Percentiles rank a stretch among this genome's conserved stretches.
phyloP scores from a whole-genome alignment of 176 grass and related monocot genomes.

The Puccinellia tenuiflora region DNA sequence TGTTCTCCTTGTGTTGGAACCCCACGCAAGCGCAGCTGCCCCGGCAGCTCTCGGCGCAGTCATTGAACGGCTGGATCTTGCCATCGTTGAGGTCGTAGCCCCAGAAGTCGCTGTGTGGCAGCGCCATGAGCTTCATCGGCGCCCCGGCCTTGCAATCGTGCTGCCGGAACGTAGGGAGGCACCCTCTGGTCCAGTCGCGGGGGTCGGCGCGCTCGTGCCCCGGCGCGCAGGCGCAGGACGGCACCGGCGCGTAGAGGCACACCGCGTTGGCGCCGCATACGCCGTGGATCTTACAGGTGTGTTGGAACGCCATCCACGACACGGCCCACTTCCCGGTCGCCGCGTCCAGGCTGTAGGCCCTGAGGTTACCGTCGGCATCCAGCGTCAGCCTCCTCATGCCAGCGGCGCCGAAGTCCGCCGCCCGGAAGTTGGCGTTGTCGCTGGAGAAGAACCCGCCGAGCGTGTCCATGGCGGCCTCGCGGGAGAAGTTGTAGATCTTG shows the following conservation, averaged over 20 bases:
- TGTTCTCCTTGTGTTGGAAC: conserved; percentile 39
- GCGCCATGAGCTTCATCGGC: conserved; percentile 16
- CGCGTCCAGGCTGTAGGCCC: conserved; percentile 50
- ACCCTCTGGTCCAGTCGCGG: conserved; percentile 30
- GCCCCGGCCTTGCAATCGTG: not conserved
- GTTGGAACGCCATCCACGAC: conserved; percentile 44
- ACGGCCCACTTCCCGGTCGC: conserved; percentile 13
- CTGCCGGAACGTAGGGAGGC: conserved; percentile 21
- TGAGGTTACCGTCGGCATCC: conserved; percentile 60
- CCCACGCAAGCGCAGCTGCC: conserved; percentile 24
- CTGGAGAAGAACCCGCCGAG: conserved; percentile 45
- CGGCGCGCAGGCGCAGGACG: conserved; percentile 32
- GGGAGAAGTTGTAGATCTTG: conserved; percentile 47
- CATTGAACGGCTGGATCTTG: not conserved
- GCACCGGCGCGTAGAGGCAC: conserved; percentile 28
- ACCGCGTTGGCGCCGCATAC: conserved; percentile 46
- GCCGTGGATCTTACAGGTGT: conserved; percentile 44
- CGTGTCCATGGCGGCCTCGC: conserved; percentile 37
- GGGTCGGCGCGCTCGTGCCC: conserved; percentile 21
- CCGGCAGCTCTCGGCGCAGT: conserved; percentile 20
- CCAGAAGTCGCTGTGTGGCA: conserved; percentile 57
- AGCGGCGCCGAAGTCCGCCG: conserved; percentile 29
- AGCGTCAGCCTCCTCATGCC: conserved; percentile 46
- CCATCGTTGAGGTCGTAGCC: conserved; percentile 46
- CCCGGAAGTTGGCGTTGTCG: conserved; percentile 40